Percentiles rank a stretch among this genome's conserved stretches.
Evolutionary conservation across 495 filamentous ascomycete genomes (phyloP).

Genomic region (Bacidia rubella): DNA sequence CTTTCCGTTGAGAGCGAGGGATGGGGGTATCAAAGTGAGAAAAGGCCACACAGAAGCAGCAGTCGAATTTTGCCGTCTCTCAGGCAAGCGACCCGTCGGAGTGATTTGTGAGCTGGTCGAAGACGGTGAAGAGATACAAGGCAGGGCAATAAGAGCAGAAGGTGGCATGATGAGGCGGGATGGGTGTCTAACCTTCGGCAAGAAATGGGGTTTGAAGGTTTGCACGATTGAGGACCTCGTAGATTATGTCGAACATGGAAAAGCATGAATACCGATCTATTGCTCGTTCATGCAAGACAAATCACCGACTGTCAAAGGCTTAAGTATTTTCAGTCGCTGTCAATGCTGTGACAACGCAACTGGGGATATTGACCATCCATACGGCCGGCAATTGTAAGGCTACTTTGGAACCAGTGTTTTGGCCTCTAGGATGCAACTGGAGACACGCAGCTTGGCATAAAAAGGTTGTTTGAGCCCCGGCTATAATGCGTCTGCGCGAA

Average conservation of each 20-base stretch:
- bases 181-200: constrained; percentile 77
- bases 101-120: constrained; percentile 84
- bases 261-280: constrained; percentile 21
- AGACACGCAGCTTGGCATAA: too few relatives aligned
- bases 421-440: too few relatives aligned
- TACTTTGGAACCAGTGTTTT: too few relatives aligned
- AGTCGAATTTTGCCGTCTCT: constrained; percentile 70
- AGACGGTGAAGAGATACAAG: constrained; percentile 54
- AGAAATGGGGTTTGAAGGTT: constrained; percentile 77
- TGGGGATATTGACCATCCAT: too few relatives aligned
- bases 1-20: constrained; percentile 66
- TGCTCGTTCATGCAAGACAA: too few relatives aligned
- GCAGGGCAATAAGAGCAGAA: constrained; percentile 42
- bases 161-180: constrained; percentile 89
- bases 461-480: too few relatives aligned
- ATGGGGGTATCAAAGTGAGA: constrained; percentile 67
- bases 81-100: constrained; percentile 58
- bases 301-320: too few relatives aligned
- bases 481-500: too few relatives aligned
- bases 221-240: constrained; percentile 92
- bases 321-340: too few relatives aligned
- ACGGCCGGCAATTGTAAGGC: too few relatives aligned
- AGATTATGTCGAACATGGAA: constrained; percentile 47
- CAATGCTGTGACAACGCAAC: too few relatives aligned
- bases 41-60: constrained; percentile 88